Evolutionary conservation across 2,329 filamentous ascomycete species (phyloP).

Genomic region (Onygenales sp.): DNA sequence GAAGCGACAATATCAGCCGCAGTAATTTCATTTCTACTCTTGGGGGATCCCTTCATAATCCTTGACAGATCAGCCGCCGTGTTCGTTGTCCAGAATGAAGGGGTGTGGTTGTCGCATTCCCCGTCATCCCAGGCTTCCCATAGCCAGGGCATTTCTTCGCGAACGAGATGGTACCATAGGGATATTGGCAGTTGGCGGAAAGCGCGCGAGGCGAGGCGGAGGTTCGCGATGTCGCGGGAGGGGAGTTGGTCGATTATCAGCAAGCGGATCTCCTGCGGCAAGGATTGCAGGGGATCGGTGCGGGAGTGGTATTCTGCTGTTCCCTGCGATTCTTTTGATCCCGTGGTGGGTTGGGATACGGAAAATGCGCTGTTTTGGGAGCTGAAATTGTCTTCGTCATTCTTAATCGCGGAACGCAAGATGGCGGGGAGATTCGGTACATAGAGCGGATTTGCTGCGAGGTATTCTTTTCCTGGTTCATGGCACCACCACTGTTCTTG

Average conservation of each 20-base stretch:
- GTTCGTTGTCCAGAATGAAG: not conserved
- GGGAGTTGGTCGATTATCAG: slow-evolving; percentile 12
- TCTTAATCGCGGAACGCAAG: not conserved
- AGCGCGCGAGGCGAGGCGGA: slow-evolving; percentile 14
- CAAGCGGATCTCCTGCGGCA: slow-evolving; percentile 14
- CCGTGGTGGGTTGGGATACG: not conserved
- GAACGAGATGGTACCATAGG: slow-evolving; percentile 13
- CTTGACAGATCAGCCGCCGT: not conserved
- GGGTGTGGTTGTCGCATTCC: not conserved
- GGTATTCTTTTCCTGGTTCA: slow-evolving; percentile 10
- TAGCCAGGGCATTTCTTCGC: slow-evolving; percentile 17
- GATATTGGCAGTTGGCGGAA: slow-evolving; percentile 14
- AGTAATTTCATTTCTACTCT: not conserved
- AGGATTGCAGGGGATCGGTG: slow-evolving; percentile 11
- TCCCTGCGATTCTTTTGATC: not conserved
- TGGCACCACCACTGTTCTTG: slow-evolving; percentile 10
- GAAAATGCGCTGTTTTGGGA: not conserved
- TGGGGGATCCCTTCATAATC: not conserved
- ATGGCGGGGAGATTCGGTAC: slow-evolving; percentile 13
- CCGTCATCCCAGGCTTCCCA: slow-evolving; percentile 13
- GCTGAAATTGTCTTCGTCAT: slow-evolving; percentile 3
- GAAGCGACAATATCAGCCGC: not conserved
- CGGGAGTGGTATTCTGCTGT: not conserved
- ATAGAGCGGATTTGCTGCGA: slow-evolving; percentile 17
- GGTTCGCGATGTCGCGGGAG: slow-evolving; percentile 14